Base-by-base conservation (phyloP, 352 stramenopile genomes). In the Aphanomyces astaci region DNA sequence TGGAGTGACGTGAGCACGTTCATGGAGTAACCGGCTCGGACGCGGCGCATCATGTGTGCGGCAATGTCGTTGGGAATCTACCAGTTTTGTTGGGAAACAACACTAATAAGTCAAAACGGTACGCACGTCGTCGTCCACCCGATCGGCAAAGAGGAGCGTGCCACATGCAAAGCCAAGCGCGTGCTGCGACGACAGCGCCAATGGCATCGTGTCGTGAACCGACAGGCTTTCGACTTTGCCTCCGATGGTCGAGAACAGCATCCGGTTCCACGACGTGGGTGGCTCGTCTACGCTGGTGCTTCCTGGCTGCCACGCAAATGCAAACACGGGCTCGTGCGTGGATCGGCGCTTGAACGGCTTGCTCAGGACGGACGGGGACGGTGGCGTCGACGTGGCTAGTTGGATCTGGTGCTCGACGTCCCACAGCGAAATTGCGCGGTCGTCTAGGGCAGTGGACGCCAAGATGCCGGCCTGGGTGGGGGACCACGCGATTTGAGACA, bases 181-280 rank as follows among this genome's bases (percentile, higher is more conserved):
- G n/a, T 81, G 82, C 24, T 79, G 76, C 25, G 88, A 80, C 30
- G 88, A 94, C 24, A 95, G 64, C 0, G 86, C 82, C 7, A 96
- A 73, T 0, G 88, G 88, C 80, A 96, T 87, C 31, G 82, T 87
- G 72, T 95, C 85, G 63, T 96, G 88, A 24, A 94, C 78, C 10
- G 88, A 93, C 43, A 96, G 87, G 60, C 94, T 85, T 65, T 90
- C 86, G n/a, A 94, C 75, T 25, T 89, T 86, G 3, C 85, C 86
- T 17, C 75, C 80, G 15, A 89, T 28, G 7, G 83, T 92, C 0
- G 85, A 84, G 0, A 78, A 90, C 4, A 96, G 69, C 27, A 96
- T 62, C 25, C 84, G 79, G 60, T 95, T 91, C n/a, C 83, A 84
- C 15, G 81, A 81, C 0, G 79, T 76, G 0, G 76, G 84, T 65